phyloP scores from a whole-genome alignment of 352 stramenopile species.

The Paralagenidium karlingii region DNA sequence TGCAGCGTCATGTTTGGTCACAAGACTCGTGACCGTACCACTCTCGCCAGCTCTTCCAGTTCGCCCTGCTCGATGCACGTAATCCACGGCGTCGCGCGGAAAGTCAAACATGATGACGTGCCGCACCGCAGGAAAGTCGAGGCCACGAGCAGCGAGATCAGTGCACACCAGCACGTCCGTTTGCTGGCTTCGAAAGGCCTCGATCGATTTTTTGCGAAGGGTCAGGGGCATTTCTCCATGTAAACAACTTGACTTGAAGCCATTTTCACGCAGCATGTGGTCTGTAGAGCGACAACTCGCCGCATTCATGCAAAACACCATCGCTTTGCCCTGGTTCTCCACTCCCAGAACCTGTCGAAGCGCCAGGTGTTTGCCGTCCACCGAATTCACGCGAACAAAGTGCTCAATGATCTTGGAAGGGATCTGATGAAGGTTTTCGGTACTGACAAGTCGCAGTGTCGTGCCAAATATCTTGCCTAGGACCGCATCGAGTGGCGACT shows the following conservation, averaged over 20 bases:
- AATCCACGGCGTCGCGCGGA: constrained; percentile 84
- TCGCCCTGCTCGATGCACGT: constrained; percentile 85
- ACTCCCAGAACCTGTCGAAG: constrained; percentile 40
- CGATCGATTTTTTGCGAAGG: constrained; percentile 36
- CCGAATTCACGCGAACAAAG: constrained; percentile 47
- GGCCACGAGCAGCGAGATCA: constrained; percentile 84
- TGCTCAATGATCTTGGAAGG: constrained; percentile 40
- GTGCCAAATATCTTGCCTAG: constrained; percentile 55
- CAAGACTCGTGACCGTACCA: constrained; percentile 58
- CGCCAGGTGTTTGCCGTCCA: constrained; percentile 54
- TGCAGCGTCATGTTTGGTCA: constrained; percentile 62
- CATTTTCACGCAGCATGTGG: constrained; percentile 73
- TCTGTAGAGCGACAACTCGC: constrained; percentile 63
- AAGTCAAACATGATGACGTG: constrained; percentile 93
- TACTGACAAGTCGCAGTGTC: constrained; percentile 44
- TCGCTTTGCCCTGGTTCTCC: constrained; percentile 20
- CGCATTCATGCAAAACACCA: constrained; percentile 69
- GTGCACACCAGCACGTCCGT: constrained; percentile 86
- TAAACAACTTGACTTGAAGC: constrained; percentile 46
- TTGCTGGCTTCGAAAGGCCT: constrained; percentile 29
- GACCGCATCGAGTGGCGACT: constrained; percentile 52
- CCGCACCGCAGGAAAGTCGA: constrained; percentile 84
- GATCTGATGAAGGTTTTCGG: constrained; percentile 58
- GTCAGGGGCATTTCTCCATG: constrained; percentile 61
- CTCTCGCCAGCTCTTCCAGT: constrained; percentile 42